Conservation (phyloP, 371 early-diverging fungal species). For the Batrachochytrium dendrobatidis region DNA sequence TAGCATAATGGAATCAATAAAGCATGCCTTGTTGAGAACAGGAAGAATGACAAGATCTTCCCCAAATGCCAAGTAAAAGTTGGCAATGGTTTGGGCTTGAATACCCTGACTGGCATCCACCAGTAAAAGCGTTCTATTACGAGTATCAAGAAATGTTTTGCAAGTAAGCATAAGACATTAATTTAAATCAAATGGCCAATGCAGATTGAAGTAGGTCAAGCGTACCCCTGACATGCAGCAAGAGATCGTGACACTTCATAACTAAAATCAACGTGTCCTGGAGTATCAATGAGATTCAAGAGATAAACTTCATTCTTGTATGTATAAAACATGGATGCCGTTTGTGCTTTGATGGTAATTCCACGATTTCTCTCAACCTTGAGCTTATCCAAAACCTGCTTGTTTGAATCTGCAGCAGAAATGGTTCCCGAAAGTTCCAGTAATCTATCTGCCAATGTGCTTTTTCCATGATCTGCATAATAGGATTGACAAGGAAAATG, state of each 20-base stretch:
- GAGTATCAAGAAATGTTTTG: neutral
- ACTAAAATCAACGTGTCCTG: slow-evolving; percentile 65
- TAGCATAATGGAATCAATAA: neutral
- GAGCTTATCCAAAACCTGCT: slow-evolving; percentile 91
- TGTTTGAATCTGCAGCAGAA: slow-evolving; percentile 56
- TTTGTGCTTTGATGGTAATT: slow-evolving; percentile 91
- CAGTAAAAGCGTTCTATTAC: slow-evolving; percentile 55
- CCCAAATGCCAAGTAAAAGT: slow-evolving; percentile 89
- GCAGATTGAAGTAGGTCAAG: too few relatives aligned
- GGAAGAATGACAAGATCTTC: slow-evolving; percentile 82
- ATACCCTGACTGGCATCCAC: slow-evolving; percentile 89
- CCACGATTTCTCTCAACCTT: slow-evolving; percentile 90
- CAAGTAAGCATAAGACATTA: neutral
- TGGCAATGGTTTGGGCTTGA: slow-evolving; percentile 94
- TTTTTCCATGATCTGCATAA: slow-evolving; percentile 80
- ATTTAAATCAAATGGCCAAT: too few relatives aligned
- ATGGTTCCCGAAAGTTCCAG: slow-evolving; percentile 80
- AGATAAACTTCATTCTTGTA: slow-evolving; percentile 63
- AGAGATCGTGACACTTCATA: slow-evolving; percentile 90
- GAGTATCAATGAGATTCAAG: slow-evolving; percentile 85
- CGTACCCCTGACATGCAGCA: slow-evolving; percentile 81
- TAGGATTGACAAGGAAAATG: neutral
- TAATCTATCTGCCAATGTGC: slow-evolving; percentile 86
- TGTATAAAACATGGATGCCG: slow-evolving; percentile 79
- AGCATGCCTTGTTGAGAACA: slow-evolving; percentile 77